Evolutionary conservation across 306 rosid genomes (phyloP), one percentile per base, ranked within the genome.

Genomic region (Begonia loranthoides): DNA sequence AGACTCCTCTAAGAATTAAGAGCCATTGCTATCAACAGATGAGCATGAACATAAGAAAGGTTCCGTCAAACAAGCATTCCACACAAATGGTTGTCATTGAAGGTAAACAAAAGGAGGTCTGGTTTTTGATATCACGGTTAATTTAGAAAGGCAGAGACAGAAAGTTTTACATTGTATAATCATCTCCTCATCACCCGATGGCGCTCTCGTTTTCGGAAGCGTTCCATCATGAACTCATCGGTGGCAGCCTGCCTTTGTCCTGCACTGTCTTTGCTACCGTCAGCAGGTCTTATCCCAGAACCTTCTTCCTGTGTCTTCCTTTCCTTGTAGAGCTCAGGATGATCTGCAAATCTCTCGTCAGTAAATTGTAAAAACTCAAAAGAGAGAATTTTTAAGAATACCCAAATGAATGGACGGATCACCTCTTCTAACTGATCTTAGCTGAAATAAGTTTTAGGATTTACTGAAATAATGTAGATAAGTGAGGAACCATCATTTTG

Each of bases 171-270:
- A 28, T 8, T 28, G 36, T 28, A 28, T 28, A 28, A 49, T 53
- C 47, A 83, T 76, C 99, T 72, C 56, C 92, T 63, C 87, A 87
- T 87, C 41, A 65, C 95, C 13, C 95, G 87, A 59, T 80, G 87
- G 51, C 99, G 99, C 66, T 90, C 95, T 45, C 97, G 73, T 76
- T 90, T 90, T 62, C 93, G 77, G 71, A 90, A 90, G 61, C 97
- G 94, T 65, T 90, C 94, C 28, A 90, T 70, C 95, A 80, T 86
- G 68, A 90, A 78, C 70, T 90, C 61, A 68, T 90, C 95, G 12
- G 99, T 86, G 59, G 95, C 99, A 57, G 94, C 99, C 70, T 82
- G 94, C 74, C 99, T 86, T 58, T 62, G 95, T 48, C 79, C 83
- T 12, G 84, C 71, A 40, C 73, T 73, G 41, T 82, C 92, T 49